A percentile compares a stretch with the other conserved stretches of the same genome.
These are phyloP conservation scores for Mrakia hoshinonis DNA, from an alignment of 768 basidiomycete genomes.

Conservation along the genomic window DNA sequence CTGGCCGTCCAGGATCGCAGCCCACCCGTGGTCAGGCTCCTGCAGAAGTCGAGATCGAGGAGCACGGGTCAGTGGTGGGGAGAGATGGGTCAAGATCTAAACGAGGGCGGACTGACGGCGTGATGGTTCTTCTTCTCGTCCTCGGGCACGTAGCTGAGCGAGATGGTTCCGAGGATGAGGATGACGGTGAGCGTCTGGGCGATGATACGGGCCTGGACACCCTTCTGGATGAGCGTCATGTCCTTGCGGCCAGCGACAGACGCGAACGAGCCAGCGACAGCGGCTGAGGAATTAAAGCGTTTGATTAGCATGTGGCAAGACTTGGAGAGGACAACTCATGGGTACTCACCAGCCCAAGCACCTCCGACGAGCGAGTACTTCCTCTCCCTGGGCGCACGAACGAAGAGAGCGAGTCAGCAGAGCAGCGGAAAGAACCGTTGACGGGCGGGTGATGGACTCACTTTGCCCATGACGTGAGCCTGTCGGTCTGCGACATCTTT, in stretches of 20 bases:
- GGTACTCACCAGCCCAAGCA: constrained; percentile 24
- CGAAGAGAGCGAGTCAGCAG: neutral
- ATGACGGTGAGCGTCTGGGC: constrained; percentile 16
- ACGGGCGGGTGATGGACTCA: neutral
- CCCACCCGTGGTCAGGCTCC: neutral
- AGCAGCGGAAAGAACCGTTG: neutral
- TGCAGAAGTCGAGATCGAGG: neutral
- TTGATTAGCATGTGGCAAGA: no score
- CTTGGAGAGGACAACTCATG: no score
- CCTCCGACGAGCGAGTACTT: constrained; percentile 1
- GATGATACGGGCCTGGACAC: constrained; percentile 24
- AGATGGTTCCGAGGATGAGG: constrained; percentile 4
- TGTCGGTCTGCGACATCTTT: neutral
- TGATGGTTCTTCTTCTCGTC: neutral
- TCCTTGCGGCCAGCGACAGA: constrained; percentile 9
- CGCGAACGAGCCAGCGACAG: constrained; percentile 10
- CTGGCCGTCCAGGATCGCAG: neutral
- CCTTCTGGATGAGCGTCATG: constrained; percentile 15
- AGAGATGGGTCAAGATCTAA: no score
- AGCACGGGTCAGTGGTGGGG: neutral
- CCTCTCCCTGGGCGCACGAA: neutral
- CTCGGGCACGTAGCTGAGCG: neutral
- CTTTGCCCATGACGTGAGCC: constrained; percentile 4
- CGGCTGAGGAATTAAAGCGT: neutral
- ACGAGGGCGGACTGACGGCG: no score